These are phyloP conservation scores for Candolleomyces efflorescens DNA, from an alignment of 768 basidiomycete genomes.

Conservation along the genomic window DNA sequence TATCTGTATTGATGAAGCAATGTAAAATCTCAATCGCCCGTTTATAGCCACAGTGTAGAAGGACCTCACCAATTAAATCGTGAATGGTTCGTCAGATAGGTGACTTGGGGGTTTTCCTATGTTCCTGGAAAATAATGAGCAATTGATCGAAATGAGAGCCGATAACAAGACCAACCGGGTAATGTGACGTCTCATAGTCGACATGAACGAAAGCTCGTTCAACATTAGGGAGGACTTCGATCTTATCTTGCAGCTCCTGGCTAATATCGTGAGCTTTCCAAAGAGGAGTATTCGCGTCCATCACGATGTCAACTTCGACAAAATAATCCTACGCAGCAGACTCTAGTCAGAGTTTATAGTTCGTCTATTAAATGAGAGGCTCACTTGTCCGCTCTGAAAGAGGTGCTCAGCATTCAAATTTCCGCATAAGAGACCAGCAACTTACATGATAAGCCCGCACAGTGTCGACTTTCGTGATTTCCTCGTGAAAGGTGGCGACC, in stretches of 20 bases:
- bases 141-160: neutral
- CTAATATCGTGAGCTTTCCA: slow-evolving; percentile 87
- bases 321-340: slow-evolving; percentile 63
- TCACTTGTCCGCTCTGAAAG: slow-evolving; percentile 66
- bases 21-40: too few relatives aligned
- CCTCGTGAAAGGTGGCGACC: slow-evolving; percentile 80
- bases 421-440: slow-evolving; percentile 10
- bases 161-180: slow-evolving; percentile 33
- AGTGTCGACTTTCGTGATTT: slow-evolving; percentile 86
- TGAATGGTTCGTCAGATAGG: slow-evolving; percentile 5
- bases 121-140: slow-evolving; percentile 33
- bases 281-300: slow-evolving; percentile 83
- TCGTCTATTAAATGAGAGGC: neutral
- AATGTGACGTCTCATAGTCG: slow-evolving; percentile 89
- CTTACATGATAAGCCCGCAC: slow-evolving; percentile 89
- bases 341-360: too few relatives aligned
- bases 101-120: slow-evolving; percentile 37
- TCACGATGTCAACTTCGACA: slow-evolving; percentile 94
- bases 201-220: slow-evolving; percentile 94
- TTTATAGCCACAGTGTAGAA: too few relatives aligned
- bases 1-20: too few relatives aligned
- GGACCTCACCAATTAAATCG: too few relatives aligned
- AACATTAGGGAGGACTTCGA: slow-evolving; percentile 86
- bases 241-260: slow-evolving; percentile 82
- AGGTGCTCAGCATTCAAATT: slow-evolving; percentile 7